A percentile compares a stretch with the other conserved stretches of the same genome.
These are phyloP conservation scores for Pholiota molesta DNA, from an alignment of 768 basidiomycete genomes.

Conservation along the genomic window DNA sequence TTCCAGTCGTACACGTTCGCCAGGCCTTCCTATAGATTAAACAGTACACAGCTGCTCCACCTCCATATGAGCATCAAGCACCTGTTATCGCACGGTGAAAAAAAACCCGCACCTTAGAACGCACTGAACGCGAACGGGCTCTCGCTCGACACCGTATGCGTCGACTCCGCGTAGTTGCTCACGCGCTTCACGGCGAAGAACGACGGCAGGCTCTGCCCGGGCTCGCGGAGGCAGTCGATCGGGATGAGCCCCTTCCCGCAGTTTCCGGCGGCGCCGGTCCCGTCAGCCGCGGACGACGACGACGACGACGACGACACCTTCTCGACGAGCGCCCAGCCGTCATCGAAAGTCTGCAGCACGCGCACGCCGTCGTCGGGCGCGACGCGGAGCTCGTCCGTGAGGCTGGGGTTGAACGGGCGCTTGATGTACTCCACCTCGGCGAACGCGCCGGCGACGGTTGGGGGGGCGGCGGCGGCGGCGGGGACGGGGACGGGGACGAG, in stretches of 20 bases:
- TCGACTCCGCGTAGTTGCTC: constrained; percentile 30
- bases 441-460: constrained; percentile 26
- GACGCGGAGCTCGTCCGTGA: constrained; percentile 64
- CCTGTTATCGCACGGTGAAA: background rate
- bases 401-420: constrained; percentile 57
- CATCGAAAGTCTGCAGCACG: constrained; percentile 60
- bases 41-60: background rate
- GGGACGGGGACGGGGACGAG: constrained; percentile 13
- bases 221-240: constrained; percentile 64
- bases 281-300: constrained; percentile 40
- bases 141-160: constrained; percentile 3
- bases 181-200: constrained; percentile 55
- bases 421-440: constrained; percentile 49
- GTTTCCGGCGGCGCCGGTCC: constrained; percentile 26
- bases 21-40: background rate
- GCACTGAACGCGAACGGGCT: constrained; percentile 10
- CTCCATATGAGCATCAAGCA: background rate
- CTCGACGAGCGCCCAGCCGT: constrained; percentile 72
- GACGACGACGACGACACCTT: background rate
- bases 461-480: constrained; percentile 8
- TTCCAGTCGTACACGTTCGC: background rate
- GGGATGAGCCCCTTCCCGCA: constrained; percentile 58
- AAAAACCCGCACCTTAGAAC: background rate
- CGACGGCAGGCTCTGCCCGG: constrained; percentile 46
- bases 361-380: constrained; percentile 51